Evolutionary conservation across 139 green algal species (phyloP), one percentile per base, ranked within the genome.

Genomic region (Micractinium sp.): DNA sequence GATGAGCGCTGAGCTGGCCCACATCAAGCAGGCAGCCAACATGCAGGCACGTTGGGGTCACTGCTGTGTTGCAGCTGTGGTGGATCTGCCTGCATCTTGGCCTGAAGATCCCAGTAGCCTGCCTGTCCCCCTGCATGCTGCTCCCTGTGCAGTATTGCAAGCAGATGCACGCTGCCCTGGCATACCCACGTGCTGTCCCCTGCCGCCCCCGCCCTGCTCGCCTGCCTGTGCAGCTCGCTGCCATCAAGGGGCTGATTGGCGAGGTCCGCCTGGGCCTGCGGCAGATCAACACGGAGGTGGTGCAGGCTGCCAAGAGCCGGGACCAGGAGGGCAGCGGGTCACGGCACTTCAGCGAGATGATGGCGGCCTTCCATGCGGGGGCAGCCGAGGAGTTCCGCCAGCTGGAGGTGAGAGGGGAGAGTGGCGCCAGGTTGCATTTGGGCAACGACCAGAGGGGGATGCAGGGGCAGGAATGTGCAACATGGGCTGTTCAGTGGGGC

Each of bases 261-360:
- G 95, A 96, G 90, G 83, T 96, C 82, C 84, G 85, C 22, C 39
- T 76, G 23, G 92, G 93, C 35, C 81, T 95, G 56, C 83, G 74
- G 39, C 67, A 85, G 25, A 89, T 95, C 27, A 81, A 90, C 81
- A 77, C 60, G 1, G 93, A 95, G 91, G 89, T 93, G 66, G 39
- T 91, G 83, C 85, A 73, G 69, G 82, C 83, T 3, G 87, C 76
- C 61, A 82, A 81, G 38, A 88, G 38, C 41, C 23, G 67, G 0
- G 83, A 89, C 16, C n/a, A 67, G 38, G 77, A 88, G 69, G 91
- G 87, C 18, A 60, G 67, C 5, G 91, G 89, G 16, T 69, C 81
- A 25, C 74, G 69, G 31, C 76, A 80, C 39, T 95, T 95, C 78
- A 56, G 71, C 25, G 87, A 95, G 19, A 14, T 81, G 29, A 94